Conservation (phyloP, 495 filamentous ascomycete genomes). For the Penicillium malachiteum region DNA sequence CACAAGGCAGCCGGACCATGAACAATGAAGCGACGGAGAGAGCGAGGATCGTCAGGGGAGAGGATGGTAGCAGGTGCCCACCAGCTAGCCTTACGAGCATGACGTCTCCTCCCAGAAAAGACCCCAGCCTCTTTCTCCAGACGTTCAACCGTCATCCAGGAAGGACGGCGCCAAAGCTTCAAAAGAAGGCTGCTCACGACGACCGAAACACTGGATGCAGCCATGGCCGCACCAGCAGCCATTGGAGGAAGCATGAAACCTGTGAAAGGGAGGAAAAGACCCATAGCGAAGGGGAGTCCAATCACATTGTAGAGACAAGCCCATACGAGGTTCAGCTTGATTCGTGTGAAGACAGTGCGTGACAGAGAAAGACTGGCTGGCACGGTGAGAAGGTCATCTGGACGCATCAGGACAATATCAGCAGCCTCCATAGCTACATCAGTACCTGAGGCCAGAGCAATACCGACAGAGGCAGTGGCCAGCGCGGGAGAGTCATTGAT, state of each 20-base stretch:
- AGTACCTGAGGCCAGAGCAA: slow-evolving; percentile 87
- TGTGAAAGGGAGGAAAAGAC: slow-evolving; percentile 82
- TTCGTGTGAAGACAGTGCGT: slow-evolving; percentile 82
- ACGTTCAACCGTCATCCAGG: slow-evolving; percentile 80
- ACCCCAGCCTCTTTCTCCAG: slow-evolving; percentile 51
- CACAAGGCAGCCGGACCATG: slow-evolving; percentile 21
- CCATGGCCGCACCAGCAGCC: slow-evolving; percentile 95
- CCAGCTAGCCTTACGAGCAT: slow-evolving; percentile 29
- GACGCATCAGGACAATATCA: slow-evolving; percentile 92
- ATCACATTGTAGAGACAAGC: slow-evolving; percentile 90
- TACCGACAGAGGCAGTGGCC: slow-evolving; percentile 88
- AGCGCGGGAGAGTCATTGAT: slow-evolving; percentile 98
- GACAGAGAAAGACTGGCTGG: slow-evolving; percentile 81
- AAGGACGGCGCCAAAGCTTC: slow-evolving; percentile 82
- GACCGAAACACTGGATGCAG: slow-evolving; percentile 82
- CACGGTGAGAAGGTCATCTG: slow-evolving; percentile 87
- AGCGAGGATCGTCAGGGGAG: slow-evolving; percentile 19
- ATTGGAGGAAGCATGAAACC: slow-evolving; percentile 88
- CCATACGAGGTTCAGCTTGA: slow-evolving; percentile 91
- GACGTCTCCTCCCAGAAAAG: slow-evolving; percentile 9
- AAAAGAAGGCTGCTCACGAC: slow-evolving; percentile 80
- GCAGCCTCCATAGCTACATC: slow-evolving; percentile 99
- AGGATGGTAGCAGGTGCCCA: slow-evolving; percentile 29
- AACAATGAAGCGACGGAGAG: slow-evolving; percentile 20
- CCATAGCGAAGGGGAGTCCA: slow-evolving; percentile 96